A percentile compares a stretch with the other conserved stretches of the same genome.
phyloP scores from a whole-genome alignment of 176 grass and related monocot genomes.

The Guadua angustifolia region DNA sequence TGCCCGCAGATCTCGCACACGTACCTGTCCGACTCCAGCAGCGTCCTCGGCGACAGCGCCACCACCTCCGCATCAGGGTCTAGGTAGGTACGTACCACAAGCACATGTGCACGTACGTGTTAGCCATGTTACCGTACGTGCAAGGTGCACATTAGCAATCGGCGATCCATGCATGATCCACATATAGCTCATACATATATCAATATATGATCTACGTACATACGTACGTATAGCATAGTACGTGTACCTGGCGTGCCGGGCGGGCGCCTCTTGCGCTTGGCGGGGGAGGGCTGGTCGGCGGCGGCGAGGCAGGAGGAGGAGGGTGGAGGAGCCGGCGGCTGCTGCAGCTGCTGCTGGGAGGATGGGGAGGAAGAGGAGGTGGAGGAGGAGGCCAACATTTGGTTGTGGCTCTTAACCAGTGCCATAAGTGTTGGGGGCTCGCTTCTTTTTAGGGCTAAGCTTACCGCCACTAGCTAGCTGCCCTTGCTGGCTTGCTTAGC shows the following conservation, averaged over 20 bases:
- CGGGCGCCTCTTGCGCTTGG: constrained; percentile 77
- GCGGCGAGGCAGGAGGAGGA: constrained; percentile 6
- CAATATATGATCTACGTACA: neutral
- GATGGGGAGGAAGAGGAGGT: constrained; percentile 50
- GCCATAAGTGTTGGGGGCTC: constrained; percentile 48
- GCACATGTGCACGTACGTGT: neutral
- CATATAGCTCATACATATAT: no score
- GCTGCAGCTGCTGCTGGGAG: neutral
- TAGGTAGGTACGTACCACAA: constrained; percentile 11
- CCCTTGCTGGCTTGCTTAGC: neutral
- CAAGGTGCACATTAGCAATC: neutral
- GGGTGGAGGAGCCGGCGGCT: neutral
- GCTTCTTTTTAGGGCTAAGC: constrained; percentile 45
- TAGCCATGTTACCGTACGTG: neutral
- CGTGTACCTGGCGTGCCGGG: constrained; percentile 71
- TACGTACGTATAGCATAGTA: neutral
- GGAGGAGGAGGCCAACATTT: constrained; percentile 70
- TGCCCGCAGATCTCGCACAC: constrained; percentile 95
- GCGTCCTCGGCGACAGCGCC: constrained; percentile 77
- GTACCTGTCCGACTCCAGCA: constrained; percentile 89
- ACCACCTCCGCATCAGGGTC: constrained; percentile 94
- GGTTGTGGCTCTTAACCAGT: constrained; percentile 69
- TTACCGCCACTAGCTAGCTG: constrained; percentile 3
- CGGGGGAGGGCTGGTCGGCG: constrained; percentile 54
- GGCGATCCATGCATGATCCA: no score